phyloP scores from a whole-genome alignment of 805 yeast species.

The Candida peoriensis region DNA sequence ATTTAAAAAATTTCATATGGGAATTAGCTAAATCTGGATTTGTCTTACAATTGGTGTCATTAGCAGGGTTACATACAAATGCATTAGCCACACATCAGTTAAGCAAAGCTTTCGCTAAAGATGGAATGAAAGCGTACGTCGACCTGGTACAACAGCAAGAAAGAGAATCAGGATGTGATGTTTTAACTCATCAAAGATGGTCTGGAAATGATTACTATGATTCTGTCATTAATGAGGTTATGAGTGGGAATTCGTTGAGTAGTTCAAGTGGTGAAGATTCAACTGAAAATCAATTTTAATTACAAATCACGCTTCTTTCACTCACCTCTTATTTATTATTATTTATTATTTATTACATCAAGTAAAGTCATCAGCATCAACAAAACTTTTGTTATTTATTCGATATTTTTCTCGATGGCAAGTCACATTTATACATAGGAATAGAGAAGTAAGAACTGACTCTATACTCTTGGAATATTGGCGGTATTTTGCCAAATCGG shows the following conservation, averaged over 20 bases:
- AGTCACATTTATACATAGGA: too few relatives aligned
- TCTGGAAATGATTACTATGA: constrained; percentile 56
- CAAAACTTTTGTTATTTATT: too few relatives aligned
- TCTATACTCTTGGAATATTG: too few relatives aligned
- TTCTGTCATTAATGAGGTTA: constrained; percentile 5
- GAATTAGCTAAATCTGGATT: constrained; percentile 54
- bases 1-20: constrained; percentile 43
- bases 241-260: constrained; percentile 6
- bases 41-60: constrained; percentile 52
- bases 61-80: constrained; percentile 54
- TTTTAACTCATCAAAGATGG: constrained; percentile 59
- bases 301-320: too few relatives aligned
- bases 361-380: too few relatives aligned
- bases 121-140: constrained; percentile 59
- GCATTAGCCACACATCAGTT: constrained; percentile 49
- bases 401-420: too few relatives aligned
- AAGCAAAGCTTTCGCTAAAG: constrained; percentile 39
- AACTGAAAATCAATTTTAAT: constrained; percentile 4
- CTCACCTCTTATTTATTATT: too few relatives aligned
- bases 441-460: too few relatives aligned
- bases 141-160: constrained; percentile 46
- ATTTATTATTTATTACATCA: too few relatives aligned
- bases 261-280: constrained; percentile 3
- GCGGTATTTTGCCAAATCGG: too few relatives aligned
- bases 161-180: constrained; percentile 41